Percentiles rank a stretch among this genome's conserved stretches.
Conservation (phyloP, 169 alveolate species). For the Babesia ovata region DNA sequence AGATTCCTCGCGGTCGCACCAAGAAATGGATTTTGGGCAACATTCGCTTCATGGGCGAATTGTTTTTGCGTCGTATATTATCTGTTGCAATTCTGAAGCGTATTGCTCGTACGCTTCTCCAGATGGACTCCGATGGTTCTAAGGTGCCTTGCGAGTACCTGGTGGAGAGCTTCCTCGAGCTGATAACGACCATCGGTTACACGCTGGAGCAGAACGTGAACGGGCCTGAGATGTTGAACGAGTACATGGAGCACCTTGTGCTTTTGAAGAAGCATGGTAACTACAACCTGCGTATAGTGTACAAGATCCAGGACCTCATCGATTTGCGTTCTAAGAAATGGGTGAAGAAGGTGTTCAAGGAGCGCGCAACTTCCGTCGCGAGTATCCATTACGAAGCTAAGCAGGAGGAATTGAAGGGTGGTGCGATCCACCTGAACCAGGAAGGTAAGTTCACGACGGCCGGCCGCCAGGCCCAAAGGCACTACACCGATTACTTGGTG, state of each 20-base stretch:
- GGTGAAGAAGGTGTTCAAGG: conserved; percentile 86
- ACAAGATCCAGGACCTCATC: conserved; percentile 84
- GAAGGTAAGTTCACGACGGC: conserved; percentile 85
- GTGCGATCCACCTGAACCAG: conserved; percentile 84
- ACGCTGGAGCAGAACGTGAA: conserved; percentile 82
- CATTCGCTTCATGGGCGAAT: conserved; percentile 87
- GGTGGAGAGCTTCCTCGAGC: conserved; percentile 84
- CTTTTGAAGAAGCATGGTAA: conserved; percentile 78
- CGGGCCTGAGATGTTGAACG: conserved; percentile 80
- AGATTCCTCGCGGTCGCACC: conserved; percentile 58
- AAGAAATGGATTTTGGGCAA: conserved; percentile 84
- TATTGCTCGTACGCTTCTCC: conserved; percentile 81
- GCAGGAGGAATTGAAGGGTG: conserved; percentile 86
- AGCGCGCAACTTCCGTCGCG: conserved; percentile 86
- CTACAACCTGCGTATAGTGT: conserved; percentile 83
- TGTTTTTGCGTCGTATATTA: conserved; percentile 83
- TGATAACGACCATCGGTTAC: conserved; percentile 85
- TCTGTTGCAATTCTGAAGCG: conserved; percentile 83
- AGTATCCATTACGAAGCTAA: conserved; percentile 83
- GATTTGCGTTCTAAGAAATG: conserved; percentile 85
- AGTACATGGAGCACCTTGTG: conserved; percentile 82
- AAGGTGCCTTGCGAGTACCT: conserved; percentile 85
- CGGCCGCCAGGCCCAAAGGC: conserved; percentile 68
- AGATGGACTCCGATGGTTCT: conserved; percentile 29
- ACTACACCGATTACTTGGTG: conserved; percentile 41